Base-by-base conservation (phyloP, 2,329 filamentous ascomycete genomes). In the Botryosphaeria dothidea region DNA sequence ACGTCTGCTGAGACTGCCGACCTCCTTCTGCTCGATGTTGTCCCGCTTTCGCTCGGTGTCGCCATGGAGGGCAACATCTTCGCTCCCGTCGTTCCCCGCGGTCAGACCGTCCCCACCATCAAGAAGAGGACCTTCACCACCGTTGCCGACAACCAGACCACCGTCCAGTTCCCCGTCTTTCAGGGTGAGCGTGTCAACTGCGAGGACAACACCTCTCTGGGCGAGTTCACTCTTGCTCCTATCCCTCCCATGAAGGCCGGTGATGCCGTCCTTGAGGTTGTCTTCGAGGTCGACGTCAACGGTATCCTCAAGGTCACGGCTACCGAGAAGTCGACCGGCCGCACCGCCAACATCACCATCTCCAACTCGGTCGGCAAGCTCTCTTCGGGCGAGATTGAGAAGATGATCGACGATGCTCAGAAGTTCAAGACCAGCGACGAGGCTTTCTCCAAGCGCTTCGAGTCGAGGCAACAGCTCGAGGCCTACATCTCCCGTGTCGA, bases 21-120 rank as follows among this genome's bases (percentile, higher is more conserved):
- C 80, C 90, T 99, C 71, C 90, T 99, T 69, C 90, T 99, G 69
- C 88, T 99, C 76, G 95, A 99, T 82, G 95, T 99, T 75, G 90
- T 93, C 76, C 95, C 95, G 72, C 91, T 99, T 69, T 97, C 93
- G 68, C 91, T 99, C 34, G 95, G 95, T 90, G 94, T 99, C 72
- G 95, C 94, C 78, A 99, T 98, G 95, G 95, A 98, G 86, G 94
- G 95, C 72, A 97, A 97, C 86, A 97, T 98, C 82, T 98, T 97
- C 79, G 94, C 94, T 64, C 92, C 92, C 60, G 94, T 98, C 69
- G 93, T 99, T 71, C 84, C 91, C 69, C 80, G 82, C 72, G 81
- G 81, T 36, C 73, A 79, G 67, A 83, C 81, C 21, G 81, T 93
- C 2, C 92, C 92, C 5, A 89, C 85, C 15, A 83, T 96, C 69